Evolutionary conservation across 768 basidiomycete genomes (phyloP).

Genomic region (Crucibulum laeve): DNA sequence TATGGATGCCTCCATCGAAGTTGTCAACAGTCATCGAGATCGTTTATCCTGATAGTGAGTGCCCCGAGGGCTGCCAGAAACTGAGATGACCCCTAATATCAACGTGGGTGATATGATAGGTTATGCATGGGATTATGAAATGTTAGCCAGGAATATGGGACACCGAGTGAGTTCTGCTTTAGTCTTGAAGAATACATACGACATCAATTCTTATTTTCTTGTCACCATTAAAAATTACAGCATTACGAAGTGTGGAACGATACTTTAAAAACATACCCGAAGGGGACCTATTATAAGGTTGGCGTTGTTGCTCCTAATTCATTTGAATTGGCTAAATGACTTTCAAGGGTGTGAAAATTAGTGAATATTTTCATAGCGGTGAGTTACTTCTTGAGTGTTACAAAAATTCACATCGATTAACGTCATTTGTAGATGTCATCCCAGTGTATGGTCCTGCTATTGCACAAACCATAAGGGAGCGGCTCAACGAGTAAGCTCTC

Average conservation of each 20-base stretch:
- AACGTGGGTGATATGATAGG: slow-evolving; percentile 15
- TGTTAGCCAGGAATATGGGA: slow-evolving; percentile 35
- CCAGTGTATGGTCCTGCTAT: slow-evolving; percentile 60
- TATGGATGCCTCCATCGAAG: slow-evolving; percentile 66
- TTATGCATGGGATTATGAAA: slow-evolving; percentile 34
- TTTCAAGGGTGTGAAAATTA: slow-evolving; percentile 13
- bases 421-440: slow-evolving; percentile 29
- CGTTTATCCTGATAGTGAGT: background rate
- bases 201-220: background rate
- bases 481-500: slow-evolving; percentile 26
- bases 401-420: background rate
- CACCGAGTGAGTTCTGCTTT: slow-evolving; percentile 25
- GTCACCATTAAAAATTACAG: slow-evolving; percentile 3
- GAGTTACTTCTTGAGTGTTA: slow-evolving; percentile 5
- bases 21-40: slow-evolving; percentile 55
- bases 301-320: background rate
- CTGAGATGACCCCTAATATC: background rate
- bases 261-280: slow-evolving; percentile 13
- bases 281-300: slow-evolving; percentile 9
- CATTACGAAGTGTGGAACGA: slow-evolving; percentile 21
- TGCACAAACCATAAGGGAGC: slow-evolving; percentile 54
- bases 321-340: background rate
- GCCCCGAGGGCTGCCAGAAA: background rate
- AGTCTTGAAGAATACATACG: background rate
- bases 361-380: slow-evolving; percentile 17